phyloP scores from a whole-genome alignment of 805 yeast genomes.

The Lipomyces lipofer region DNA sequence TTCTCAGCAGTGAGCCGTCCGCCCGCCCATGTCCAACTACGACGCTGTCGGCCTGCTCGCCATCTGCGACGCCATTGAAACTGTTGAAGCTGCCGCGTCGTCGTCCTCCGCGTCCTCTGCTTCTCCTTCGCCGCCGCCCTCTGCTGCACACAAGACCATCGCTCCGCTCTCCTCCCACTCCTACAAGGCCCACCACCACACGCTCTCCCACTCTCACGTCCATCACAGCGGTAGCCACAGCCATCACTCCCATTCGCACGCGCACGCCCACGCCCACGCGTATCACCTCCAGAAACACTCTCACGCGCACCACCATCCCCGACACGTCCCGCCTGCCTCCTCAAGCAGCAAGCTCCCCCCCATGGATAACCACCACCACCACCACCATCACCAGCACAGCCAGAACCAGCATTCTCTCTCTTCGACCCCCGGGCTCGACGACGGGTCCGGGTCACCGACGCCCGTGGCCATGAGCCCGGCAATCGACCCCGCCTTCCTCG shows the following conservation, averaged over 20 bases:
- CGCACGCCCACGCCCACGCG: not conserved
- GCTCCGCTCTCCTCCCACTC: constrained; percentile 6
- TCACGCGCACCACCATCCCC: not conserved
- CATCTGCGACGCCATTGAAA: constrained; percentile 44
- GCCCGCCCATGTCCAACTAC: constrained; percentile 38
- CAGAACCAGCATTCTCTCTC: constrained; percentile 8
- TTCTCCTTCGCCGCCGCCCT: constrained; percentile 11
- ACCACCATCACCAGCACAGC: constrained; percentile 7
- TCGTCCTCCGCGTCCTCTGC: constrained; percentile 27
- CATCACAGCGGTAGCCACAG: not conserved
- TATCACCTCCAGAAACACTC: not conserved
- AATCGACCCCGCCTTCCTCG: constrained; percentile 26
- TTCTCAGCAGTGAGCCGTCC: not conserved
- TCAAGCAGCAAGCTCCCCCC: constrained; percentile 13
- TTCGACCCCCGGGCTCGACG: constrained; percentile 7
- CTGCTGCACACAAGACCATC: constrained; percentile 8
- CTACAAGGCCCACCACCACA: constrained; percentile 7
- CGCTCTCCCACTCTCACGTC: constrained; percentile 1
- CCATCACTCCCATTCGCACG: constrained; percentile 4
- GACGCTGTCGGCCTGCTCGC: constrained; percentile 45
- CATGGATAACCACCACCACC: constrained; percentile 11
- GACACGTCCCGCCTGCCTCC: constrained; percentile 7
- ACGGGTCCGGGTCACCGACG: not conserved
- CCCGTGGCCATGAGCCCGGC: constrained; percentile 8
- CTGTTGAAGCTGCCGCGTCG: constrained; percentile 41